Percentiles rank a stretch among this genome's conserved stretches.
Conservation (phyloP, 306 rosid genomes). For the Cucurbita moschata region DNA sequence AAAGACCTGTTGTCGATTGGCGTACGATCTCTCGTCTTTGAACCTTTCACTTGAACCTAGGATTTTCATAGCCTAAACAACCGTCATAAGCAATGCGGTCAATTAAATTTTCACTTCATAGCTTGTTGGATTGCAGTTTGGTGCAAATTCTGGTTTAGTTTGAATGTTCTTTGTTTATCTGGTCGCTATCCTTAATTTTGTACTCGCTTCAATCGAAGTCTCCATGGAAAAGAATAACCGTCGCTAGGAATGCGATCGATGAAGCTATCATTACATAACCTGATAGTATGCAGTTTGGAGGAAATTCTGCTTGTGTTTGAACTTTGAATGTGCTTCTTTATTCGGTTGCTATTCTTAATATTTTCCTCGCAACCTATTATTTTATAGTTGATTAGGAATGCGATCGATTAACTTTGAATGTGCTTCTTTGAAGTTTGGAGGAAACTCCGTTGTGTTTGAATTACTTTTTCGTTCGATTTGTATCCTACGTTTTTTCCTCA, state of each 20-base stretch:
- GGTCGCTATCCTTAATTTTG: neutral
- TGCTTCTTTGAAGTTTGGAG: neutral
- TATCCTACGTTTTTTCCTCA: neutral
- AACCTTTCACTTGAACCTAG: neutral
- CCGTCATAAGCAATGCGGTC: neutral
- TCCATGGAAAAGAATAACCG: neutral
- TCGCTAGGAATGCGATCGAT: neutral
- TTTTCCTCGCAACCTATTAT: neutral
- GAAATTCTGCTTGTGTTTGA: neutral
- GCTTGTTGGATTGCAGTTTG: neutral
- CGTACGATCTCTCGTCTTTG: constrained; percentile 17
- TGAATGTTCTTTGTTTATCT: neutral
- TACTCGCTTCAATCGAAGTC: neutral
- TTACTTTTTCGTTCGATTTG: neutral
- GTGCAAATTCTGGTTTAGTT: neutral
- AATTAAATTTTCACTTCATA: neutral
- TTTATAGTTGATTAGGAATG: neutral
- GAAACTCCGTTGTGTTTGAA: neutral
- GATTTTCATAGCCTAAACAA: neutral
- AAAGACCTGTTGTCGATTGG: constrained; percentile 34
- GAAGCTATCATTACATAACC: neutral
- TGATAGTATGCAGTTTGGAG: neutral
- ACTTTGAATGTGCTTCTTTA: neutral
- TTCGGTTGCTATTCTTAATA: neutral
- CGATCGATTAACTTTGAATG: too few relatives aligned